Evolutionary conservation across 208 protist genomes (phyloP).

Genomic region (Vickermania spadyakhi): DNA sequence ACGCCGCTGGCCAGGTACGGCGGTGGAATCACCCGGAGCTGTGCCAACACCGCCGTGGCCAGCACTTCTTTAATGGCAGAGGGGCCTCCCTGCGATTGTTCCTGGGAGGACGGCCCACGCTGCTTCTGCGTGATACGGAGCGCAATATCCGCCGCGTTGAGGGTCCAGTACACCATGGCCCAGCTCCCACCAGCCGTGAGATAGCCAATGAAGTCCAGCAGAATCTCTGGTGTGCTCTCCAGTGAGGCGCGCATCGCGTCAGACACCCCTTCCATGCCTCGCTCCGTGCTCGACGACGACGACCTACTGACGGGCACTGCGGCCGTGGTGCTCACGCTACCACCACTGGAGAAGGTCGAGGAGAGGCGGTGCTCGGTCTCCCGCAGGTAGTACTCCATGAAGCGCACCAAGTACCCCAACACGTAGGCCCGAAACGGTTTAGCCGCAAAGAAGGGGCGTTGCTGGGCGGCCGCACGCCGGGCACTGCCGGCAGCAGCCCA

Average conservation of each 20-base stretch:
- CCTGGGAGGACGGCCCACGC: conserved; percentile 11
- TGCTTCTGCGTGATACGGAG: conserved; percentile 11
- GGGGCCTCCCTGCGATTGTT: conserved; percentile 16
- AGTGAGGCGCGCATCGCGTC: conserved; percentile 8
- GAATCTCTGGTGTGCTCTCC: conserved; percentile 33
- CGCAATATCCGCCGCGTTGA: conserved; percentile 54
- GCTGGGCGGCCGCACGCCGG: conserved; percentile 7
- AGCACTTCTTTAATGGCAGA: conserved; percentile 6
- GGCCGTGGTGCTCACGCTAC: background rate
- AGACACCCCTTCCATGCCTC: background rate
- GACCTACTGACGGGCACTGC: too few species aligned
- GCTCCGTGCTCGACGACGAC: background rate
- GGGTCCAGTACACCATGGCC: conserved; percentile 49
- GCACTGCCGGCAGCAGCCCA: conserved; percentile 1
- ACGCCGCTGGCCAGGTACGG: conserved; percentile 2
- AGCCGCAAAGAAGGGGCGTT: conserved; percentile 16
- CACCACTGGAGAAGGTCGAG: background rate
- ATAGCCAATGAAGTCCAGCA: conserved; percentile 61
- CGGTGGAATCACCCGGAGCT: conserved; percentile 41
- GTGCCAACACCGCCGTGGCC: conserved; percentile 43
- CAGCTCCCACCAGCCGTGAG: conserved; percentile 45
- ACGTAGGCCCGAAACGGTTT: conserved; percentile 2
- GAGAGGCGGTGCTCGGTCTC: conserved; percentile 31
- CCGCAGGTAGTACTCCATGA: conserved; percentile 58
- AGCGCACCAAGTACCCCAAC: conserved; percentile 44